A percentile compares a stretch with the other conserved stretches of the same genome.
Conservation (phyloP, 225 moss, liverwort and hornwort genomes). For the Lunularia cruciata region DNA sequence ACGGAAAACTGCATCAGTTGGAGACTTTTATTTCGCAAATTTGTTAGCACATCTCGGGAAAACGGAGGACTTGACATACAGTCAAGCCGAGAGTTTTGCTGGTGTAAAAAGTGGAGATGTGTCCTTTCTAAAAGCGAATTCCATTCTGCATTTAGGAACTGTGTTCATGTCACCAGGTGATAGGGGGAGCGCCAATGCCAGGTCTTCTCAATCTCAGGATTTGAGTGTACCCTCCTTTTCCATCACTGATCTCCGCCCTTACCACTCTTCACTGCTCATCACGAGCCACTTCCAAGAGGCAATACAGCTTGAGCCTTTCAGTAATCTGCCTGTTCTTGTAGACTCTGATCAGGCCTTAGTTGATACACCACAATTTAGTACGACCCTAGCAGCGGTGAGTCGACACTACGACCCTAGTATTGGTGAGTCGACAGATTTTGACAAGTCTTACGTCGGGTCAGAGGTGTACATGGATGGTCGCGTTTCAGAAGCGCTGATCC, state of each 20-base stretch:
- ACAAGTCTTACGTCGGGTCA: background rate
- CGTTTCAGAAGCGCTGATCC: background rate
- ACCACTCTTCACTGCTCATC: conserved; percentile 65
- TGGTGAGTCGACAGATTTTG: background rate
- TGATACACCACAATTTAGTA: too few species aligned
- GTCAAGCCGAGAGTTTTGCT: conserved; percentile 27
- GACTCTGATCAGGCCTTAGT: conserved; percentile 23
- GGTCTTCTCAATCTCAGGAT: conserved; percentile 27
- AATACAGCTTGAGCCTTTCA: conserved; percentile 68
- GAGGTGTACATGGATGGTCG: background rate
- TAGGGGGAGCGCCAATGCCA: conserved; percentile 33
- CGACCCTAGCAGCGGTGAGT: background rate
- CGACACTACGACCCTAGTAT: background rate
- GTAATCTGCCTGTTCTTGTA: conserved; percentile 63
- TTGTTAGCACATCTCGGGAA: conserved; percentile 42
- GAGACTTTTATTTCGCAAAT: conserved; percentile 46
- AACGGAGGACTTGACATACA: conserved; percentile 32
- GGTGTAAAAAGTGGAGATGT: conserved; percentile 23
- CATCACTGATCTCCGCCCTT: conserved; percentile 58
- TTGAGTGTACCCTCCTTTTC: conserved; percentile 33
- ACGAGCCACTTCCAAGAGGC: conserved; percentile 52
- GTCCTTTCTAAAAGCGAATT: conserved; percentile 49
- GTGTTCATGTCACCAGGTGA: conserved; percentile 61
- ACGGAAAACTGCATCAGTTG: conserved; percentile 48
- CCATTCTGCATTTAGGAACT: conserved; percentile 63